Base-by-base conservation (phyloP, 2,329 filamentous ascomycete species). In the Bipolaris sorokiniana region DNA sequence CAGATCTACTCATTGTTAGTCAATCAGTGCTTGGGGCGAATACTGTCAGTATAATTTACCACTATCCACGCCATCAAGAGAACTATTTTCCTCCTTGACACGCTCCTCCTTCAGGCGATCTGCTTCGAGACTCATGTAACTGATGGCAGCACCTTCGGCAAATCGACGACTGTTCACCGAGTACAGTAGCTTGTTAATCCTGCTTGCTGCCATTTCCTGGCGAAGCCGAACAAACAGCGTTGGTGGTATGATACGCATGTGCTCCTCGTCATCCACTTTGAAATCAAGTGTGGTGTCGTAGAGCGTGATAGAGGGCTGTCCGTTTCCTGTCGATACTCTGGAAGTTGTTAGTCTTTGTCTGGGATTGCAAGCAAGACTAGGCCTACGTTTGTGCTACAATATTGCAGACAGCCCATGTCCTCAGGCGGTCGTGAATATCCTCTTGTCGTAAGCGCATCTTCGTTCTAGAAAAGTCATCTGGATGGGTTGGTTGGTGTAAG, bases 351-450 rank as follows among this genome's bases (percentile, higher is more conserved):
- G 60, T 33, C 16, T 34, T 28, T 7, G 67, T 63, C 67, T 63
- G 56, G 62, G 26, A 26, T 22, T 1, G 2, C 13, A 15, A 3
- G 5, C 6, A 16, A 16, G 15, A 6, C 7, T 40, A 48, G 20
- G 66, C 78, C 63, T 78, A 85, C 84, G 85, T 84, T 66, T 94
- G 90, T 20, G 90, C 88, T 33, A 93, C 90, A 62, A 94, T 90
- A 71, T 95, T 95, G 79, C 90, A 92, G 3, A 91, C 89, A 1
- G 90, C 90, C 90, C 90, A 95, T 1, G 90, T 94, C 48, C 87
- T 86, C 41, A 93, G 86, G 36, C 91, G 84, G 70, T 95, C 90
- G 64, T 90, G 86, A 56, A 93, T 84, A 67, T 93, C 90, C 70
- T 93, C 90, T 67, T 89, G 89, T 66, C 90, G 89, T 37, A 94